Conservation (phyloP, 1,284 basidiomycete species). For the Sanghuangporus sanghuang region DNA sequence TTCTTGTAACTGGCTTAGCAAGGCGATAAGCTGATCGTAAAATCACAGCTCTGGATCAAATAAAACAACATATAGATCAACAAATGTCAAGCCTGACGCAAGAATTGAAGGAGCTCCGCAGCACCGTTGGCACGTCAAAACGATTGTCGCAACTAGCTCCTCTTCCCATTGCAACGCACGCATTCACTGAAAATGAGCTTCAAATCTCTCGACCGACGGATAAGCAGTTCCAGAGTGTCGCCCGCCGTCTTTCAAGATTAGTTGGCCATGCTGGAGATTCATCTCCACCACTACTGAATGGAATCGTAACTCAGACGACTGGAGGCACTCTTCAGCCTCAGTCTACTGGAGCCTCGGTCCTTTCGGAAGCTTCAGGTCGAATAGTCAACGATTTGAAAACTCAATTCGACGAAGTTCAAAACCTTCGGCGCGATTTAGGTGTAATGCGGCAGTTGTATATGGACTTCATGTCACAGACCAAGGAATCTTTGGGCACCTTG, state of each 20-base stretch:
- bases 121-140: conserved; percentile 46
- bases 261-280: conserved; percentile 39
- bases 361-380: conserved; percentile 66
- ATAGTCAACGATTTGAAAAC: conserved; percentile 81
- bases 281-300: conserved; percentile 23
- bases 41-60: conserved; percentile 87
- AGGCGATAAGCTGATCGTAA: conserved; percentile 5
- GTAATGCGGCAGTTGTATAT: conserved; percentile 92
- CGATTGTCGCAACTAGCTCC: conserved; percentile 42
- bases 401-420: conserved; percentile 93
- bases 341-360: conserved; percentile 64
- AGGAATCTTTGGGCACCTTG: conserved; percentile 73
- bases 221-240: conserved; percentile 63
- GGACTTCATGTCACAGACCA: conserved; percentile 89
- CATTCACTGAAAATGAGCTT: conserved; percentile 55
- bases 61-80: conserved; percentile 94
- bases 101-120: conserved; percentile 89
- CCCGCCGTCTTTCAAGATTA: conserved; percentile 63
- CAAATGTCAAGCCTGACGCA: conserved; percentile 84
- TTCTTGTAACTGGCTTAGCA: conserved; percentile 5
- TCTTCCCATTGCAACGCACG: conserved; percentile 44
- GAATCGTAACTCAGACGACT: conserved; percentile 53
- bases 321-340: conserved; percentile 66
- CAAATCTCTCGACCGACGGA: conserved; percentile 63
- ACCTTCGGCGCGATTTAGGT: conserved; percentile 87